These are phyloP conservation scores for Diaporthe citrichinensis DNA, from an alignment of 2,329 filamentous ascomycete genomes.

Conservation along the genomic window DNA sequence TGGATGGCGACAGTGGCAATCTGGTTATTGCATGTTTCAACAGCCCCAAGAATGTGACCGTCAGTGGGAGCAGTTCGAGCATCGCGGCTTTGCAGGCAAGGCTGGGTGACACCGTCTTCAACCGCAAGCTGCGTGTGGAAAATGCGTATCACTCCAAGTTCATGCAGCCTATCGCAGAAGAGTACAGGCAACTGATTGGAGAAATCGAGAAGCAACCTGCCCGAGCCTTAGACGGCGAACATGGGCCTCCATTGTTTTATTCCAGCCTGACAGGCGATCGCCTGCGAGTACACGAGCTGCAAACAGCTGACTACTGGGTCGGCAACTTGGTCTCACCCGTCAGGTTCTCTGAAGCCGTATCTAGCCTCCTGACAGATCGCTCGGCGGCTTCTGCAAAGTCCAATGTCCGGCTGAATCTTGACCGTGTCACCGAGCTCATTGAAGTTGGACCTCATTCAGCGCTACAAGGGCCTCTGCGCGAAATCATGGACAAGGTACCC, in stretches of 20 bases:
- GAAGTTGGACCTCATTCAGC: conserved; percentile 49
- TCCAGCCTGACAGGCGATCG: not conserved
- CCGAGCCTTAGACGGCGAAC: not conserved
- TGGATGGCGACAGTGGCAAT: conserved; percentile 36
- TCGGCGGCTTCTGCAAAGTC: conserved; percentile 10
- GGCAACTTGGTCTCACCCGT: conserved; percentile 50
- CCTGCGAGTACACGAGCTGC: not conserved
- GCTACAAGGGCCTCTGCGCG: conserved; percentile 44
- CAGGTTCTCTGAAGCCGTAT: conserved; percentile 43
- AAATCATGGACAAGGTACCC: conserved; percentile 38
- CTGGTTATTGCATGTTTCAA: conserved; percentile 42
- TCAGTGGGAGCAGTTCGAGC: conserved; percentile 48
- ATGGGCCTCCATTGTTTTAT: not conserved
- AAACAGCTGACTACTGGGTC: conserved; percentile 46
- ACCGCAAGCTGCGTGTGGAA: conserved; percentile 50
- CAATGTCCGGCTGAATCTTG: not conserved
- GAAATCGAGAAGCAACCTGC: not conserved
- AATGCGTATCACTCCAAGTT: conserved; percentile 56
- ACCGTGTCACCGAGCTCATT: conserved; percentile 31
- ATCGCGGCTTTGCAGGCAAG: conserved; percentile 42
- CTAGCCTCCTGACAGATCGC: conserved; percentile 36
- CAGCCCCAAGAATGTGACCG: conserved; percentile 47
- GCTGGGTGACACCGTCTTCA: conserved; percentile 47
- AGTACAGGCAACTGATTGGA: conserved; percentile 40
- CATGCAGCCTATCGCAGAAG: conserved; percentile 47